phyloP scores from a whole-genome alignment of 768 basidiomycete species.

The Agrocybe pediades region DNA sequence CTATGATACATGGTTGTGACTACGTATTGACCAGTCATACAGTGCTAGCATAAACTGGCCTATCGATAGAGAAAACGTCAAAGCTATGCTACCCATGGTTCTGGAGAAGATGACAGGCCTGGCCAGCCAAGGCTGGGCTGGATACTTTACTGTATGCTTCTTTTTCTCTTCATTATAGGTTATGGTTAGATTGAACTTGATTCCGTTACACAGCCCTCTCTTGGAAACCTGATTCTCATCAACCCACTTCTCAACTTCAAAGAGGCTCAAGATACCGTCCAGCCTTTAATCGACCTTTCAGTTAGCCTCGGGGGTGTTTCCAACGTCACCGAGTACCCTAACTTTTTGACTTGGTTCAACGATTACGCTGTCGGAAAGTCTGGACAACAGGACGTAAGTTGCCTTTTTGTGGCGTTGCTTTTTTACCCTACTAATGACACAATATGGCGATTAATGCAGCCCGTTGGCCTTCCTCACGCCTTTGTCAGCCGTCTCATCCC shows the following conservation, averaged over 20 bases:
- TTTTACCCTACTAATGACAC: background rate
- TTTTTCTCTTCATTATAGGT: background rate
- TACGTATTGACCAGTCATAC: slow-evolving; percentile 9
- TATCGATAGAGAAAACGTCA: slow-evolving; percentile 26
- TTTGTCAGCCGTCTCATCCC: slow-evolving; percentile 29
- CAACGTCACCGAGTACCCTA: slow-evolving; percentile 21
- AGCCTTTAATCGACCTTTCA: slow-evolving; percentile 21
- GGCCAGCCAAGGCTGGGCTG: slow-evolving; percentile 52
- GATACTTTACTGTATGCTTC: slow-evolving; percentile 26
- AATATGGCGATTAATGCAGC: slow-evolving; percentile 16
- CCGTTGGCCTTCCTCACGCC: slow-evolving; percentile 21
- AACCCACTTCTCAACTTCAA: slow-evolving; percentile 27
- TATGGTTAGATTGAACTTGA: background rate
- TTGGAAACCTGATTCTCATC: slow-evolving; percentile 26
- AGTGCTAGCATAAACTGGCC: slow-evolving; percentile 38
- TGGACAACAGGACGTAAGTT: slow-evolving; percentile 25
- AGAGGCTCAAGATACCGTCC: slow-evolving; percentile 28
- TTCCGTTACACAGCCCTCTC: slow-evolving; percentile 13
- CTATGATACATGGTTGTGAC: background rate
- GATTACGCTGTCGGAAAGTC: slow-evolving; percentile 19
- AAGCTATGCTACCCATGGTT: slow-evolving; percentile 36
- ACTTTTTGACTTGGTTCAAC: slow-evolving; percentile 21
- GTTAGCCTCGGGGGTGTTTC: slow-evolving; percentile 18
- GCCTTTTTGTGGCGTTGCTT: background rate
- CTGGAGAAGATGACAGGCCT: slow-evolving; percentile 39